These are phyloP conservation scores for Conticribra weissflogii DNA, from an alignment of 108 stramenopile genomes.

Conservation along the genomic window DNA sequence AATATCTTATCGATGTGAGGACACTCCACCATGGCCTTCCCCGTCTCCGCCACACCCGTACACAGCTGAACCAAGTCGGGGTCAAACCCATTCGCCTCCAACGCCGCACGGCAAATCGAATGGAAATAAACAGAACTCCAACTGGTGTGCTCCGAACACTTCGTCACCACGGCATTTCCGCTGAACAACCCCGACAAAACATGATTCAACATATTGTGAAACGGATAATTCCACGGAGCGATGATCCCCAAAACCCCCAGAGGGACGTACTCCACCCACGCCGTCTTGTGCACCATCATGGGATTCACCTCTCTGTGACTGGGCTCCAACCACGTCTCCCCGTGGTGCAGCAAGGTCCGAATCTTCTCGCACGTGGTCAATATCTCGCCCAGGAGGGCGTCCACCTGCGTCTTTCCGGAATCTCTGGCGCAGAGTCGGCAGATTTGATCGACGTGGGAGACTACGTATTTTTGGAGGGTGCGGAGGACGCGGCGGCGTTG, in stretches of 20 bases:
- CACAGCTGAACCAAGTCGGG: conserved; percentile 92
- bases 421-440: conserved; percentile 86
- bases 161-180: conserved; percentile 97
- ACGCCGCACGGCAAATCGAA: conserved; percentile 75
- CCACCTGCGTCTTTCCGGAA: conserved; percentile 91
- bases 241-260: conserved; percentile 96
- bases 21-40: conserved; percentile 89
- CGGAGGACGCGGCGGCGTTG: conserved; percentile 90
- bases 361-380: conserved; percentile 97
- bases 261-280: conserved; percentile 96
- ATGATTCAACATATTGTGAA: conserved; percentile 98
- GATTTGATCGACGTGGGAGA: conserved; percentile 88
- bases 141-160: conserved; percentile 94
- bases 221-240: conserved; percentile 99
- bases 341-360: conserved; percentile 83
- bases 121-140: conserved; percentile 91
- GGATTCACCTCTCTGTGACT: conserved; percentile 83
- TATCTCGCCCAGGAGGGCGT: conserved; percentile 96
- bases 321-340: conserved; percentile 85
- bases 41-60: conserved; percentile 93
- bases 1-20: conserved; percentile 96
- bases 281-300: conserved; percentile 96
- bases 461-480: conserved; percentile 92
- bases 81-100: conserved; percentile 89
- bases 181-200: conserved; percentile 93